These are phyloP conservation scores for Lavandula angustifolia DNA, from an alignment of 257 asterid species.

Conservation along the genomic window DNA sequence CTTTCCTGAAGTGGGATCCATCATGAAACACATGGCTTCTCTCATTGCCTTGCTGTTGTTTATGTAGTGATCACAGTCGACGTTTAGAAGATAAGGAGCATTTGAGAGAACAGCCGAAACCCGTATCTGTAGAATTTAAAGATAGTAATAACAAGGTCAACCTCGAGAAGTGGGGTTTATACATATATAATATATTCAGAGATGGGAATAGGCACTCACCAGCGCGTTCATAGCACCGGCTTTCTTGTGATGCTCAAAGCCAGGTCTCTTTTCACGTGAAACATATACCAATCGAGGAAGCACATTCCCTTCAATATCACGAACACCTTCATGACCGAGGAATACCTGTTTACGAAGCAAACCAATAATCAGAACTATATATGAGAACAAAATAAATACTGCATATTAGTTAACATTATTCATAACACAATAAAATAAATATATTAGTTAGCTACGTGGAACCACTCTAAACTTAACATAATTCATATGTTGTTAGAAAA, in stretches of 20 bases:
- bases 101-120: slow-evolving; percentile 96
- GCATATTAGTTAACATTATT: slow-evolving; percentile 2
- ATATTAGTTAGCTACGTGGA: neutral
- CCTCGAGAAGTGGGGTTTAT: slow-evolving; percentile 10
- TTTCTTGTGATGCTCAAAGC: slow-evolving; percentile 94
- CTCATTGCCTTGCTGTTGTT: slow-evolving; percentile 94
- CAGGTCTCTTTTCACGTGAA: slow-evolving; percentile 98
- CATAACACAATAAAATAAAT: slow-evolving; percentile 17
- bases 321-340: slow-evolving; percentile 87
- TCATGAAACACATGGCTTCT: slow-evolving; percentile 99
- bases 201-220: slow-evolving; percentile 44
- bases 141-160: neutral
- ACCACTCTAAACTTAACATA: no score
- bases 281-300: slow-evolving; percentile 89
- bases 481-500: no score
- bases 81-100: slow-evolving; percentile 91
- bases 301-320: slow-evolving; percentile 81
- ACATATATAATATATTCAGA: neutral
- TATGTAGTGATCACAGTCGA: slow-evolving; percentile 97
- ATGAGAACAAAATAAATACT: slow-evolving; percentile 20
- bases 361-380: no score
- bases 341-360: slow-evolving; percentile 52
- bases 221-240: slow-evolving; percentile 98
- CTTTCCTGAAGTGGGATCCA: slow-evolving; percentile 98
- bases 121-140: slow-evolving; percentile 55